These are phyloP conservation scores for Neurospora sp. DNA, from an alignment of 495 filamentous ascomycete genomes.

Conservation along the genomic window DNA sequence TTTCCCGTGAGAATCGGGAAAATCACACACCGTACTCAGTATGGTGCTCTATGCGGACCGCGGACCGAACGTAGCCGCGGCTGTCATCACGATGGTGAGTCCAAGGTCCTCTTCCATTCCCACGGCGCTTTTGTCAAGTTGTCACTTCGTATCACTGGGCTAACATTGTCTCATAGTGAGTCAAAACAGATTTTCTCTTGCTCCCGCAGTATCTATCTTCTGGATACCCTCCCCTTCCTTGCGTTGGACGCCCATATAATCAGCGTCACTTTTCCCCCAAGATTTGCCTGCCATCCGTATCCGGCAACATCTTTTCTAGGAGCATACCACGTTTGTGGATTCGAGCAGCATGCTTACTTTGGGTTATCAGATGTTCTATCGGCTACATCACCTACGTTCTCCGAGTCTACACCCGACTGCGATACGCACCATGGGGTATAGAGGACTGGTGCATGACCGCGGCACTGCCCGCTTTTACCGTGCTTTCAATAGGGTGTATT, in stretches of 20 bases:
- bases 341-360: neutral
- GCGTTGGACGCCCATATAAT: neutral
- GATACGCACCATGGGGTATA: neutral
- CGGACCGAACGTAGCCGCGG: neutral
- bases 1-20: neutral
- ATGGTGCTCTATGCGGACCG: neutral
- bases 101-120: neutral
- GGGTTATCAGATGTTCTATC: neutral
- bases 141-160: neutral
- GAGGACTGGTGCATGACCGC: neutral
- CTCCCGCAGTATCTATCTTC: neutral
- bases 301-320: neutral
- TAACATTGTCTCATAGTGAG: neutral
- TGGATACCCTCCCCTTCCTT: neutral
- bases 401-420: neutral
- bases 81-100: neutral
- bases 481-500: neutral
- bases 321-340: neutral
- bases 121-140: neutral
- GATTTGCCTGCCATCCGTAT: neutral
- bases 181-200: neutral
- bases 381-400: neutral
- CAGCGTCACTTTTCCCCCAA: neutral
- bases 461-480: neutral
- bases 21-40: neutral